Evolutionary conservation across 495 filamentous ascomycete species (phyloP).

Genomic region (Aspergillus kassunensis): DNA sequence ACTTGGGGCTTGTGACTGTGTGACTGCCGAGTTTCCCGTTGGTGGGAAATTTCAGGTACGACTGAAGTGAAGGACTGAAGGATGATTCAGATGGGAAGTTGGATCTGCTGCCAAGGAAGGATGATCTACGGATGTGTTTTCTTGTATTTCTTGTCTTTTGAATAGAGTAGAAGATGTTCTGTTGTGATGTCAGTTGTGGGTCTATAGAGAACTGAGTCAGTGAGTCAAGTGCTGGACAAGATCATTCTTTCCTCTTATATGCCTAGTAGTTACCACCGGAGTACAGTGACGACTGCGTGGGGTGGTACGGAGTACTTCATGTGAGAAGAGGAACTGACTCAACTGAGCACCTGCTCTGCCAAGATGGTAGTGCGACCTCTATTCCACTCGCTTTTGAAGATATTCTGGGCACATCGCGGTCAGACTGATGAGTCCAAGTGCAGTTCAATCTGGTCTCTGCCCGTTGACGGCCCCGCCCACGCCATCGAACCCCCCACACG

Average conservation of each 20-base stretch:
- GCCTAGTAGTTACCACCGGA: not conserved
- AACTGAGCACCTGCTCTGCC: not conserved
- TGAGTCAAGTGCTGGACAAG: not conserved
- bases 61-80: no score
- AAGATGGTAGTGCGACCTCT: conserved; percentile 9
- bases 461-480: conserved; percentile 11
- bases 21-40: no score
- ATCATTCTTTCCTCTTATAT: not conserved
- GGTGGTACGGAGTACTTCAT: no score
- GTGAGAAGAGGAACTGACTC: no score
- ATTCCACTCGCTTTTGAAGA: conserved; percentile 4
- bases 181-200: not conserved
- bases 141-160: no score
- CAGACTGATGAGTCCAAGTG: not conserved
- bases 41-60: not conserved
- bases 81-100: no score
- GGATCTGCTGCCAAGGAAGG: conserved; percentile 12
- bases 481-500: not conserved
- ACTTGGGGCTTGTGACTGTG: not conserved
- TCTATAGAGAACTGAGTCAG: no score
- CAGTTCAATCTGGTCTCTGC: not conserved
- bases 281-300: no score
- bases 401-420: conserved; percentile 10
- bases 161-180: no score
- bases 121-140: conserved; percentile 16